Percentiles rank a stretch among this genome's conserved stretches.
phyloP scores from a whole-genome alignment of 1,284 basidiomycete genomes.

The Tausonia pullulans region DNA sequence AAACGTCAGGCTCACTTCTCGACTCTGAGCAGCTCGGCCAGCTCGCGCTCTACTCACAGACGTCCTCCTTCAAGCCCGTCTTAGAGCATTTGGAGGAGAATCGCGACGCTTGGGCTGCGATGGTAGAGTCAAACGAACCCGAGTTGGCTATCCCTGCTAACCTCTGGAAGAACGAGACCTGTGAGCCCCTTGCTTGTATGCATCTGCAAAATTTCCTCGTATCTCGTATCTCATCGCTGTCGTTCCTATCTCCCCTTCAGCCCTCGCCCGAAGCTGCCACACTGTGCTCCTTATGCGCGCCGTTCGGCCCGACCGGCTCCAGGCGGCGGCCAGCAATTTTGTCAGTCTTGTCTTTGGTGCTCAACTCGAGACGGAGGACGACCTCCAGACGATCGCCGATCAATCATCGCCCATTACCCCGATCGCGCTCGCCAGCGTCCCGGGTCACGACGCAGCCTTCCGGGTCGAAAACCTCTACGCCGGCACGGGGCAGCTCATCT shows the following conservation, averaged over 20 bases:
- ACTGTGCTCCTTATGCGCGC: constrained; percentile 73
- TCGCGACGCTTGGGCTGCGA: constrained; percentile 60
- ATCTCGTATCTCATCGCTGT: background rate
- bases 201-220: too few relatives aligned
- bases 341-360: constrained; percentile 61
- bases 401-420: constrained; percentile 73
- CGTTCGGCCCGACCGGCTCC: constrained; percentile 74
- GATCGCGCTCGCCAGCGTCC: constrained; percentile 79
- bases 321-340: constrained; percentile 68
- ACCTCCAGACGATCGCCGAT: constrained; percentile 57
- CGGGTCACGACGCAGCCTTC: constrained; percentile 95
- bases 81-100: constrained; percentile 54
- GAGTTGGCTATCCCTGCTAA: constrained; percentile 57
- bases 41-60: constrained; percentile 54
- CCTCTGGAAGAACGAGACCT: constrained; percentile 47
- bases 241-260: constrained; percentile 35
- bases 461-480: constrained; percentile 77
- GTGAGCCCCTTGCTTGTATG: constrained; percentile 17
- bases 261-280: constrained; percentile 59
- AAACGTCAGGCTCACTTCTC: constrained; percentile 42
- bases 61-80: constrained; percentile 65
- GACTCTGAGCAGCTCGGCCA: constrained; percentile 54
- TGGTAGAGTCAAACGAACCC: constrained; percentile 58
- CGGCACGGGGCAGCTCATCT: constrained; percentile 56
- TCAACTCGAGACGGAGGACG: constrained; percentile 66